These are phyloP conservation scores for Vaccinium corymbosum DNA, from an alignment of 148 eudicot genomes.

Conservation along the genomic window DNA sequence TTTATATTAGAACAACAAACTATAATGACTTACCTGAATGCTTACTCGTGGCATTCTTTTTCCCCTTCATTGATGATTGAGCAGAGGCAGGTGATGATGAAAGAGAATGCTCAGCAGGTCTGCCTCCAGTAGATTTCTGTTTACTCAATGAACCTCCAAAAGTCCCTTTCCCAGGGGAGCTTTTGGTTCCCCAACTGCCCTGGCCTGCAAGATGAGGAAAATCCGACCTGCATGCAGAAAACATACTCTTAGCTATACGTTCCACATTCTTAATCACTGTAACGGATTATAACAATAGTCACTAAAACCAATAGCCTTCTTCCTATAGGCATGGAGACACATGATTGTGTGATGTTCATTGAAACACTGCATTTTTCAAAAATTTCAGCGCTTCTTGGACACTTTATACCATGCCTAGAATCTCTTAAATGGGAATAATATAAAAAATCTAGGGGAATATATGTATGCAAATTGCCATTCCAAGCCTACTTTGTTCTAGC, in stretches of 20 bases:
- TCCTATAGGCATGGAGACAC: not conserved
- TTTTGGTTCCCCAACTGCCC: constrained; percentile 59
- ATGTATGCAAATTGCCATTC: not conserved
- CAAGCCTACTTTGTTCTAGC: not conserved
- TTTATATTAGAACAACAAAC: not conserved
- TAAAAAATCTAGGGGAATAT: not conserved
- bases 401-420: not conserved
- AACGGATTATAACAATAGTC: not conserved
- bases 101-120: constrained; percentile 31
- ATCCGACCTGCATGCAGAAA: constrained; percentile 45
- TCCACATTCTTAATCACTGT: not conserved
- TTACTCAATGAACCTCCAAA: constrained; percentile 42
- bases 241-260: not conserved
- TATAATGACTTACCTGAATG: constrained; percentile 51
- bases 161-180: constrained; percentile 52
- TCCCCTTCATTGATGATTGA: constrained; percentile 51
- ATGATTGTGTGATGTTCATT: not conserved
- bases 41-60: constrained; percentile 53
- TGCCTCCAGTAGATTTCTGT: constrained; percentile 53
- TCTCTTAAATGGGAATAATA: not conserved
- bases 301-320: not conserved
- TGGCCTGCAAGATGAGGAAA: constrained; percentile 70
- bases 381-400: not conserved
- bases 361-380: not conserved
- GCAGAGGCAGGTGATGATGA: constrained; percentile 51